Base-by-base conservation (phyloP, 1,284 basidiomycete genomes). In the Tilletia caries region DNA sequence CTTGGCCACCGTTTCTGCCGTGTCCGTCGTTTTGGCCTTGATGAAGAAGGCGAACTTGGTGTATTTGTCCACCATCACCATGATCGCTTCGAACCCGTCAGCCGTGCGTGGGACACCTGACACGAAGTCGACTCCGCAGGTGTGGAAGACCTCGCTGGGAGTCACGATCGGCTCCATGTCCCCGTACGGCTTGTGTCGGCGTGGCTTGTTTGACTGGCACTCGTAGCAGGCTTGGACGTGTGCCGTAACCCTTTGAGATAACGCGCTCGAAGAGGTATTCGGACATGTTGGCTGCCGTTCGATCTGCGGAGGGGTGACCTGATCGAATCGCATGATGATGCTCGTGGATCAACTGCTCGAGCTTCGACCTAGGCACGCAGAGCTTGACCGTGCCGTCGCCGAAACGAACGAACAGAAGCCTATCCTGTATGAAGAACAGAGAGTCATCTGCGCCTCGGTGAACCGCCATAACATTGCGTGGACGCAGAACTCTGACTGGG, bases 21-120 rank as follows among this genome's bases (percentile, higher is more conserved):
- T 43, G 64, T 64, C 62, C 20, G 62, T 64, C 10, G 12, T 41
- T 8, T 37, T 18, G 8, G 20, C 62, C 5, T 29, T 29, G 41
- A 64, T 41, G 41, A 65, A 65, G 41, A 29, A 33, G 8, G 34
- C 32, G 15, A 41, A 13, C 32, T 41, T 37, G 4, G 64, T 37
- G 64, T 29, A 43, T 25, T 33, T 37, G 64, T 65, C 64, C 20
- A 27, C 37, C 8, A 65, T 33, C 32, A 43, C 37, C 33, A 65
- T 23, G 64, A 65, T 44, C 18, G 34, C 37, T 13, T 65, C 64
- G 33, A 41, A 65, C 20, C 62, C 33, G 23, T 33, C 33, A 15
- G n/a, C 8, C 20, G 48, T 50, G 8, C 8, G 10, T 5, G 48
- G 48, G 20, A 50, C 20, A 6, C 48, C 48, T 18, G 48, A 50